phyloP scores from a whole-genome alignment of 208 protist genomes.

The Borovskyia barvae region DNA sequence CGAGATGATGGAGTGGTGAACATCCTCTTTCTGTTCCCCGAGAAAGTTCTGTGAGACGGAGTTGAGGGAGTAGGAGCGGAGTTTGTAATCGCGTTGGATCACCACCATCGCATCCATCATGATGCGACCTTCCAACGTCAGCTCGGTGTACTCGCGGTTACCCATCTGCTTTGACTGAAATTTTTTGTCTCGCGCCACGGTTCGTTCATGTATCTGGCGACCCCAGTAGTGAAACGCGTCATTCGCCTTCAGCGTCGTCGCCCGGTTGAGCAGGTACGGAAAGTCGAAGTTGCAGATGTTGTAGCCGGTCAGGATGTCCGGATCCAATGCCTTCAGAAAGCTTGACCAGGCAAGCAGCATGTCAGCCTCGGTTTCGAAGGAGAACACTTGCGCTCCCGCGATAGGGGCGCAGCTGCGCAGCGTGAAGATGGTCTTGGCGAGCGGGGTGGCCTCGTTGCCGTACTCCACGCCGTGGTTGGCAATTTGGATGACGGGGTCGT shows the following conservation, averaged over 20 bases:
- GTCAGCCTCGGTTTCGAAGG: conserved; percentile 93
- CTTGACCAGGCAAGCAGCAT: conserved; percentile 91
- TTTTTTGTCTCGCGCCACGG: conserved; percentile 91
- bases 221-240: conserved; percentile 92
- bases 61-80: conserved; percentile 99
- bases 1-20: conserved; percentile 99
- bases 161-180: conserved; percentile 98
- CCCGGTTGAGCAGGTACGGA: conserved; percentile 98
- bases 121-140: conserved; percentile 96
- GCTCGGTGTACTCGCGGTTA: conserved; percentile 97
- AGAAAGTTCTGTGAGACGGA: conserved; percentile 98
- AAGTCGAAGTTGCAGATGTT: conserved; percentile 99
- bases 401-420: conserved; percentile 95
- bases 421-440: conserved; percentile 90
- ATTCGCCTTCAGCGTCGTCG: conserved; percentile 81
- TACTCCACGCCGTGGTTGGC: conserved; percentile 96
- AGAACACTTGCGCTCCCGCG: conserved; percentile 93
- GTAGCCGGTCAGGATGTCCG: conserved; percentile 98
- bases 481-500: conserved; percentile 99
- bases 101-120: conserved; percentile 97
- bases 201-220: conserved; percentile 85
- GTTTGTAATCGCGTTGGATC: conserved; percentile 98
- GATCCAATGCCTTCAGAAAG: conserved; percentile 88
- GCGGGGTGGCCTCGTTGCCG: conserved; percentile 57
- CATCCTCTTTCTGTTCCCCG: conserved; percentile 99